Evolutionary conservation across 164 flowering plant genomes (phyloP).

Genomic region (Vitis rotundifolia): DNA sequence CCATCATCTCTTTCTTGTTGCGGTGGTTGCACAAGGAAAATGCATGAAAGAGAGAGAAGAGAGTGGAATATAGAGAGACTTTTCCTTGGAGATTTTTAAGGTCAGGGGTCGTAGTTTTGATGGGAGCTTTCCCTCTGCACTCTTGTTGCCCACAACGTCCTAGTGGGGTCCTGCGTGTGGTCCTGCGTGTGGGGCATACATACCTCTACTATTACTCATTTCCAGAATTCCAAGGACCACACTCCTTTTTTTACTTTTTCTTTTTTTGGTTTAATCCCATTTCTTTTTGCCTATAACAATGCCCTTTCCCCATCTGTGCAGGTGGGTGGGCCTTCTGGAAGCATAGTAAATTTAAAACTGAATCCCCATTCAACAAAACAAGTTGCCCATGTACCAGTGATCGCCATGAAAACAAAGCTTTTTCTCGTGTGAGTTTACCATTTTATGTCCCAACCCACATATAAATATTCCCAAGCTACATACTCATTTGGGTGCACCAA

Average conservation of each 20-base stretch:
- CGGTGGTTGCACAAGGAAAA: slow-evolving; percentile 31
- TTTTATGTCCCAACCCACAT: slow-evolving; percentile 7
- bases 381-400: neutral
- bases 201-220: neutral
- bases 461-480: slow-evolving; percentile 5
- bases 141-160: slow-evolving; percentile 20
- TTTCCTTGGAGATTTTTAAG: slow-evolving; percentile 58
- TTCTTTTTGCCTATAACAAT: neutral
- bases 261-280: too few relatives aligned
- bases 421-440: slow-evolving; percentile 15
- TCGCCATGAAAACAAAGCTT: slow-evolving; percentile 15
- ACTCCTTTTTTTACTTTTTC: too few relatives aligned
- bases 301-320: slow-evolving; percentile 17
- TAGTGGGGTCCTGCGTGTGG: neutral
- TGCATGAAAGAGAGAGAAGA: slow-evolving; percentile 4
- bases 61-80: slow-evolving; percentile 29
- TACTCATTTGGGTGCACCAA: slow-evolving; percentile 11
- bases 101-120: slow-evolving; percentile 62
- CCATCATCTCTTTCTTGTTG: slow-evolving; percentile 28
- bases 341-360: slow-evolving; percentile 20
- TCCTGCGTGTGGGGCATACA: neutral
- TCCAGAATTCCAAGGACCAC: too few relatives aligned
- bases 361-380: neutral
- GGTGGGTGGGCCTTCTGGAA: slow-evolving; percentile 31
- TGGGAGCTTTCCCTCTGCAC: slow-evolving; percentile 39